Evolutionary conservation across 2,329 filamentous ascomycete genomes (phyloP), one percentile per base, ranked within the genome.

Genomic region (Exserohilum turcica): DNA sequence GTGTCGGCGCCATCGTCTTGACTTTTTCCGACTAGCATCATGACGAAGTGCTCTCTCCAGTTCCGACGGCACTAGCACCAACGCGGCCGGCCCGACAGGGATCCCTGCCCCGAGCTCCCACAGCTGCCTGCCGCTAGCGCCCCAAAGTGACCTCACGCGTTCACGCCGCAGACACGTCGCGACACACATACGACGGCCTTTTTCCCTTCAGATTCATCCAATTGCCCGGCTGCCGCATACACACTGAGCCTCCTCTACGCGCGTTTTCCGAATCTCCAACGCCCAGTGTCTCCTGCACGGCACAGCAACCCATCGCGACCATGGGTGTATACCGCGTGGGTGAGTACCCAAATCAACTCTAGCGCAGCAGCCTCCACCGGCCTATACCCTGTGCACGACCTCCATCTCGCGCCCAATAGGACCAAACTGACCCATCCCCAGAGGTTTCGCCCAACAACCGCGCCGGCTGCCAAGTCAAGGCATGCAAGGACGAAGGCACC

Each of bases 401-500:
- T 2, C 27, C 15, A 16, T 46, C n/a, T 33, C 24, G 1, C 2
- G 21, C n/a, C 10, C 5, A 8, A 9, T 8, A 1, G 5, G 10
- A 21, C 16, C 1, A 43, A 5, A 18, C 47, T 63, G 13, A 63
- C 31, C 16, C n/a, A 29, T 42, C 3, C 18, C 9, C 13, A 62
- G 67, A 70, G 43, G 55, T 57, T 2, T 67, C 59, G 19, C 60
- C 61, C 12, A 88, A 83, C 70, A 84, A 82, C 65, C 88, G 92
- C 53, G 90, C 92, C 47, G 84, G 79, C 44, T 97, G 92, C 78
- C 82, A 86, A 58, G 67, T 65, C 52, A 87, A 87, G 69, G 80
- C 86, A 58, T 97, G 93, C 81, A 92, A 92, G 74, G 81, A 88
- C 2, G 77, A 76, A 1, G 79, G 70, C 1, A 70, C 82, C 67